Conservation (phyloP, 2,329 filamentous ascomycete species). For the Aureobasidium sp. region DNA sequence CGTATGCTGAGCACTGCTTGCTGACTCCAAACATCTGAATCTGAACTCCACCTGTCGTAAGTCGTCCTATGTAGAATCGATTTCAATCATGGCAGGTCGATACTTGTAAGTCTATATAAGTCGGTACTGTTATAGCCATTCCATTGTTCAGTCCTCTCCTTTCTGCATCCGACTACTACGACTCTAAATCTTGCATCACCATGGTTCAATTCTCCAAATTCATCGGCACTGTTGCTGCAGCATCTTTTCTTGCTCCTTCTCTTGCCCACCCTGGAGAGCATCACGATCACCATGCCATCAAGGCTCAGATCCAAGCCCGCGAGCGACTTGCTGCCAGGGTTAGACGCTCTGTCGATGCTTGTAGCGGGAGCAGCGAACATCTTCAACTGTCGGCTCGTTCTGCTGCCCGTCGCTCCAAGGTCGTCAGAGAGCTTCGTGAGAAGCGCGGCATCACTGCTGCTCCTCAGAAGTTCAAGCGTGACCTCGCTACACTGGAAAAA, state of each 20-base stretch:
- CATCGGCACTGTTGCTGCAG: not conserved
- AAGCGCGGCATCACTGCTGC: slow-evolving; percentile 1
- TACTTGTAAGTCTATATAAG: no score
- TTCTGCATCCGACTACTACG: no score
- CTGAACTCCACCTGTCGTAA: not conserved
- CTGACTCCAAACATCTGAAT: not conserved
- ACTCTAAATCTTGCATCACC: not conserved
- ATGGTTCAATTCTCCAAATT: not conserved
- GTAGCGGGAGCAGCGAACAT: not conserved
- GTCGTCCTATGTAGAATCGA: not conserved
- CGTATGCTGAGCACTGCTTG: not conserved
- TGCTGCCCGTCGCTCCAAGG: not conserved
- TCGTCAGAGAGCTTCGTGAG: not conserved
- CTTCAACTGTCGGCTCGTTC: not conserved
- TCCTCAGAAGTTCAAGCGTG: slow-evolving; percentile 7
- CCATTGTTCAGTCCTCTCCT: not conserved
- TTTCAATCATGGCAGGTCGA: not conserved
- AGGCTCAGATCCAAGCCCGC: slow-evolving; percentile 27
- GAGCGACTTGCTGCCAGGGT: slow-evolving; percentile 15
- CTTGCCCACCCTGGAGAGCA: slow-evolving; percentile 31
- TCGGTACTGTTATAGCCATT: not conserved
- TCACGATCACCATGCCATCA: slow-evolving; percentile 27
- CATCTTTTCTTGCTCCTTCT: slow-evolving; percentile 11
- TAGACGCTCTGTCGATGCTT: not conserved
- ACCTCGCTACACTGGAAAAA: slow-evolving; percentile 15